These are phyloP conservation scores for Cercophora scortea DNA, from an alignment of 495 filamentous ascomycete species.

Conservation along the genomic window DNA sequence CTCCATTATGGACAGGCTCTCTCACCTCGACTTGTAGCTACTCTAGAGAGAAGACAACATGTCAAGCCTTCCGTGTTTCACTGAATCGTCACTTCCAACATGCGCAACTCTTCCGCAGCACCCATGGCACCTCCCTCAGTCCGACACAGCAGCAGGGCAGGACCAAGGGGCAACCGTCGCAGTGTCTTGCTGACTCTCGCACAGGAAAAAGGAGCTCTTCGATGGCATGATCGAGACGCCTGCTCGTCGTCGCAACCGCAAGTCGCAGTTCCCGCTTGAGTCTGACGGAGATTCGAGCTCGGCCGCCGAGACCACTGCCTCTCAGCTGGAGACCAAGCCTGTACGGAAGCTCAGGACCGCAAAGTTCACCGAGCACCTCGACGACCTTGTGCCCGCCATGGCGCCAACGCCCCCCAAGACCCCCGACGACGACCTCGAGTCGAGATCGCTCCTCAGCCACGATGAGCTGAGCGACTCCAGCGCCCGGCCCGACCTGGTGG, in stretches of 20 bases:
- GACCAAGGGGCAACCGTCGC: background rate
- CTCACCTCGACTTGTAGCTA: background rate
- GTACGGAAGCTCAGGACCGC: constrained; percentile 26
- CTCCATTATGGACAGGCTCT: too few species aligned
- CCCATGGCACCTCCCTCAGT: background rate
- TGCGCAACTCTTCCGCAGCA: too few species aligned
- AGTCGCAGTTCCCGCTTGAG: constrained; percentile 32
- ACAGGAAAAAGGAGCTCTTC: constrained; percentile 44
- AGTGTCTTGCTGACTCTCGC: background rate
- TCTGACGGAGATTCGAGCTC: constrained; percentile 37
- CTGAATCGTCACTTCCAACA: background rate
- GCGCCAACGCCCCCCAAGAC: constrained; percentile 15
- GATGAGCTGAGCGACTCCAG: constrained; percentile 14
- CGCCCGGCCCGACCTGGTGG: constrained; percentile 32
- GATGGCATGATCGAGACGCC: constrained; percentile 46
- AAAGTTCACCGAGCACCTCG: constrained; percentile 40
- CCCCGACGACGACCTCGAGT: constrained; percentile 20
- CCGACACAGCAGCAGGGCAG: background rate
- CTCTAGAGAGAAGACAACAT: background rate
- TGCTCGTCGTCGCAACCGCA: constrained; percentile 27
- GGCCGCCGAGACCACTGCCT: constrained; percentile 26
- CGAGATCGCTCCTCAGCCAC: constrained; percentile 15
- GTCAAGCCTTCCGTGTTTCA: background rate
- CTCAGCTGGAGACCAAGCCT: constrained; percentile 6
- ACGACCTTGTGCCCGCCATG: constrained; percentile 23